phyloP scores from a whole-genome alignment of 495 filamentous ascomycete genomes.

The Tetracladium marchalianum region DNA sequence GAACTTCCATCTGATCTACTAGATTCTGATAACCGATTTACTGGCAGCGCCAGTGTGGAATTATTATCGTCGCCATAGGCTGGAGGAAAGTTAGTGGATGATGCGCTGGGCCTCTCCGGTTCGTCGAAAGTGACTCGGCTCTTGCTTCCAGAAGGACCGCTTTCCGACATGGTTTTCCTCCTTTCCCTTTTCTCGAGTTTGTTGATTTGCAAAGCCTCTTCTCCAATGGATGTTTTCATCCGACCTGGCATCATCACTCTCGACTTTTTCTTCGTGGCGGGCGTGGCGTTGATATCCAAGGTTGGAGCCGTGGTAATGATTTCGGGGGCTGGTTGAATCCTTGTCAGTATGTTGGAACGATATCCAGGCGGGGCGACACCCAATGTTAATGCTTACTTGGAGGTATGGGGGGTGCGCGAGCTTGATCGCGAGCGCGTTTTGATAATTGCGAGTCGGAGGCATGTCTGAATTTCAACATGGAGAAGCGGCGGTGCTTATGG shows the following conservation, averaged over 20 bases:
- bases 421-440: conserved; percentile 64
- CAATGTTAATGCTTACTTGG: conserved; percentile 42
- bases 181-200: conserved; percentile 27
- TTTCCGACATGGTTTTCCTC: conserved; percentile 27
- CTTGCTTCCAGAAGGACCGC: conserved; percentile 30
- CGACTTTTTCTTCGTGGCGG: conserved; percentile 41
- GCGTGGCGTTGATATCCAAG: conserved; percentile 39
- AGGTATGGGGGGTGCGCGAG: conserved; percentile 59
- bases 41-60: conserved; percentile 55
- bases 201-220: conserved; percentile 9
- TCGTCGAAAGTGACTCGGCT: conserved; percentile 57
- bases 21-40: conserved; percentile 76
- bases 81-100: conserved; percentile 42
- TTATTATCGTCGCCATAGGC: conserved; percentile 56
- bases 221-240: conserved; percentile 26
- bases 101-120: conserved; percentile 44
- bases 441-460: conserved; percentile 90
- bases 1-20: conserved; percentile 83
- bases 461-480: conserved; percentile 83
- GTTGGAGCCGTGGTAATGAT: conserved; percentile 94
- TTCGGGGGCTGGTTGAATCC: conserved; percentile 51
- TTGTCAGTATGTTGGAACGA: not conserved
- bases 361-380: conserved; percentile 5
- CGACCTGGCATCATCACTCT: conserved; percentile 36
- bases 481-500: conserved; percentile 62